Evolutionary conservation across 202 grass and related monocot species (phyloP), one percentile per base, ranked within the genome.

Genomic region (Saccharum hybrid): DNA sequence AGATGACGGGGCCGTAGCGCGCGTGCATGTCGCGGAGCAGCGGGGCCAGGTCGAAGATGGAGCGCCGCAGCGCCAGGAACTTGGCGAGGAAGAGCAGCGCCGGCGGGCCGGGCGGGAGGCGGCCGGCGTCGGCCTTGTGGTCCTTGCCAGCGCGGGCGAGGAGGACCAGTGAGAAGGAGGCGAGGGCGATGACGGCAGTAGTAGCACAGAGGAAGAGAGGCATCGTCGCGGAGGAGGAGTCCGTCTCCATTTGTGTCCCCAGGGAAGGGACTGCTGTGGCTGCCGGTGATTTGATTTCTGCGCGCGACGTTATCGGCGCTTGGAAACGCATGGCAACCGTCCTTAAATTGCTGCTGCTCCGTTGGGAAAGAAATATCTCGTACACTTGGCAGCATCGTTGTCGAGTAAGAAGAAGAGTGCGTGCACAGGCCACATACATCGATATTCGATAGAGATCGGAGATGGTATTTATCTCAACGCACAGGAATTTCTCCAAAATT

Each of bases 1-100:
- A 78, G 49, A 90, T 74, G 42, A 90, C 61, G 66, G 88, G 83
- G 38, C 88, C 88, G 60, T 86, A 33, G 57, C 71, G 67, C 22
- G 43, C 39, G 79, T 83, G 88, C 51, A 84, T 49, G n/a, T 79
- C 51, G 3, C 49, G 68, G 64, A 90, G 80, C 23, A 84, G 37
- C 8, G 74, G 79, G 5, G 41, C 40, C 0, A 83, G 22, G 76
- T 90, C 84, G 15, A 80, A 87, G 76, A 87, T 60, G 68, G 88
- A 80, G 5, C 80, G 81, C 3, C 78, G 66, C 16, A 68, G 89
- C 6, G 42, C 56, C 1, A 91, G 0, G 31, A 81, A 82, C 81
- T 78, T 82, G 82, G 33, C 78, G 0, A 91, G 31, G 59, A 88
- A 88, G 6, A 75, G 37, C 68, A 91, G 8, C 21, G 48, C 6